These are phyloP conservation scores for Didymosphaeria variabile DNA, from an alignment of 2,329 filamentous ascomycete genomes.

Conservation along the genomic window DNA sequence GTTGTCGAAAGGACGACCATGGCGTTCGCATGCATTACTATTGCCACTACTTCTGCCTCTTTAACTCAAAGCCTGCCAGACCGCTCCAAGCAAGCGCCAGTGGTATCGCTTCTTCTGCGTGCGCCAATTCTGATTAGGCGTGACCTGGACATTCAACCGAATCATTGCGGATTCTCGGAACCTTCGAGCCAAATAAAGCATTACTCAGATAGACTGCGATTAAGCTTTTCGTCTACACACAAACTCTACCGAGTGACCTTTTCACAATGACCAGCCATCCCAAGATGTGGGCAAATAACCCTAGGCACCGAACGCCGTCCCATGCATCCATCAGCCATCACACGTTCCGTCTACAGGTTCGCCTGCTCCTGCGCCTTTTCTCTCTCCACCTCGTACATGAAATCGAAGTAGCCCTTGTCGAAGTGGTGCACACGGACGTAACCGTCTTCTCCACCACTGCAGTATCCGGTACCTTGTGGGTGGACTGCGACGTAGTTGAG, in stretches of 20 bases:
- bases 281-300: conserved; percentile 26
- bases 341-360: conserved; percentile 41
- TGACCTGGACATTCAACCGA: background rate
- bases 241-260: conserved; percentile 4
- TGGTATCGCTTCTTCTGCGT: no score
- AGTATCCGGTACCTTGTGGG: conserved; percentile 90
- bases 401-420: conserved; percentile 98
- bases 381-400: conserved; percentile 97
- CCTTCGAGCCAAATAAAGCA: background rate
- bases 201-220: conserved; percentile 6
- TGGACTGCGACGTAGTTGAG: conserved; percentile 96
- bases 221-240: conserved; percentile 7
- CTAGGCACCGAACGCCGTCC: conserved; percentile 47
- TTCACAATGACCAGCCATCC: conserved; percentile 10
- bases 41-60: no score
- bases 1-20: no score
- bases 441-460: conserved; percentile 95
- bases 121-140: no score
- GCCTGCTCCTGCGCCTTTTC: conserved; percentile 64
- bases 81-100: no score
- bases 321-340: conserved; percentile 46
- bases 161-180: background rate
- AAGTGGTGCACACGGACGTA: conserved; percentile 99
- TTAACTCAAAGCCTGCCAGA: no score
- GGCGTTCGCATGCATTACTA: no score